Evolutionary conservation across 208 protist species (phyloP).

Genomic region (Dictyostelium gargantuum): DNA sequence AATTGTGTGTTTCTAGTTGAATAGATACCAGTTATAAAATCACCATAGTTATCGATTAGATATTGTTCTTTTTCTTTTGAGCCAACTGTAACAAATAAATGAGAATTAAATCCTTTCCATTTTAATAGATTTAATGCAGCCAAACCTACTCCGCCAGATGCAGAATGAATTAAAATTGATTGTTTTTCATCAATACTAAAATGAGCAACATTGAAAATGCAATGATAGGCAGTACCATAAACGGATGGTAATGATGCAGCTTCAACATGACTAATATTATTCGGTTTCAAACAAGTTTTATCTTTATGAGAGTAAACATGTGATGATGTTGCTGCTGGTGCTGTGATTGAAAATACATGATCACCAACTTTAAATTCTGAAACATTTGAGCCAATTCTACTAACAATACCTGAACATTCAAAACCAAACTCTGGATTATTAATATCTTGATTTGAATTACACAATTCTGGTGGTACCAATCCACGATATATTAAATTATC

Average conservation of each 20-base stretch:
- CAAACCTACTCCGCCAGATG: conserved; percentile 80
- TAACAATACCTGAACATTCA: conserved; percentile 79
- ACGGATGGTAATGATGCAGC: conserved; percentile 62
- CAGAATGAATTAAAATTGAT: conserved; percentile 76
- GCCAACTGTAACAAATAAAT: not conserved
- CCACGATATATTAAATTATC: too few species aligned
- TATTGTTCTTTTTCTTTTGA: conserved; percentile 70
- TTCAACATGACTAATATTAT: conserved; percentile 60
- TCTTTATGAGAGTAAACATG: conserved; percentile 1
- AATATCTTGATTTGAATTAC: too few species aligned
- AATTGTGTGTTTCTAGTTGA: conserved; percentile 30
- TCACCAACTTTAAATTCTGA: conserved; percentile 77
- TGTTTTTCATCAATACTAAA: conserved; percentile 47
- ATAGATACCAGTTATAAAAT: conserved; percentile 29
- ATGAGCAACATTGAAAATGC: not conserved
- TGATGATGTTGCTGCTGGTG: conserved; percentile 1
- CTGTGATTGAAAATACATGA: conserved; percentile 63
- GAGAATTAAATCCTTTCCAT: conserved; percentile 17
- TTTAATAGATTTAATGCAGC: conserved; percentile 53
- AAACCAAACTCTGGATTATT: too few species aligned
- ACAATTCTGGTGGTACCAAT: too few species aligned
- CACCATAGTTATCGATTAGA: conserved; percentile 33
- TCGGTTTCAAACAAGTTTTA: conserved; percentile 52
- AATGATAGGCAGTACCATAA: conserved; percentile 9
- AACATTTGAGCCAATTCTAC: conserved; percentile 19